Conservation (phyloP, 805 yeast genomes). For the Lipomyces japonicus region DNA sequence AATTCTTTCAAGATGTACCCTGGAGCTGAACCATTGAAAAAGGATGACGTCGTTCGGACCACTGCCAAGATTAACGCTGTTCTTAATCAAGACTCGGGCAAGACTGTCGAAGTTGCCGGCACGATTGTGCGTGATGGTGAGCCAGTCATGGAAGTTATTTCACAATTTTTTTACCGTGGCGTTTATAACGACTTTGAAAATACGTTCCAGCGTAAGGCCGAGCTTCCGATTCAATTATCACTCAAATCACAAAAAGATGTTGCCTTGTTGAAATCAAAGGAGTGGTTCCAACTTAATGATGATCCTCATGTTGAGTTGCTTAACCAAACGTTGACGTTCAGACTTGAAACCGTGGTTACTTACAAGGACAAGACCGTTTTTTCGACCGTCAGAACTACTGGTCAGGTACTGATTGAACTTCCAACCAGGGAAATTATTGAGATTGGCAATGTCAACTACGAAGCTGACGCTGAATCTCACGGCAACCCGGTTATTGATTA, state of each 20-base stretch:
- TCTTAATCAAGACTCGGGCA: conserved; percentile 86
- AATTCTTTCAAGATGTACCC: conserved; percentile 92
- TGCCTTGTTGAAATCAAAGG: conserved; percentile 90
- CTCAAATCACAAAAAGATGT: conserved; percentile 78
- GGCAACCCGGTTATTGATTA: conserved; percentile 98
- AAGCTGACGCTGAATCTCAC: conserved; percentile 76
- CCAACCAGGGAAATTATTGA: conserved; percentile 86
- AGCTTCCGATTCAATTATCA: conserved; percentile 78
- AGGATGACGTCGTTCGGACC: conserved; percentile 80
- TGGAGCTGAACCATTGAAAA: conserved; percentile 83
- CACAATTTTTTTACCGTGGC: conserved; percentile 97
- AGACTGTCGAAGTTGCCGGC: conserved; percentile 93
- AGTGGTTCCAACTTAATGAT: conserved; percentile 88
- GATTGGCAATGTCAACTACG: conserved; percentile 79
- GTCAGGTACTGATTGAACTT: conserved; percentile 80
- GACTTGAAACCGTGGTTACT: conserved; percentile 78
- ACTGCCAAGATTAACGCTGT: conserved; percentile 84
- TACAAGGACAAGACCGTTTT: conserved; percentile 73
- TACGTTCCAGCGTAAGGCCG: conserved; percentile 84
- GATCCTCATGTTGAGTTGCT: conserved; percentile 61
- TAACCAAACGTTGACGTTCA: conserved; percentile 78
- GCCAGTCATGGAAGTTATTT: conserved; percentile 89
- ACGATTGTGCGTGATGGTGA: conserved; percentile 68
- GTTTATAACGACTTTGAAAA: conserved; percentile 79
- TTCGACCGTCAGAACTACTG: conserved; percentile 76